phyloP scores from a whole-genome alignment of 1,284 basidiomycete genomes.

The Ustilago esculenta region DNA sequence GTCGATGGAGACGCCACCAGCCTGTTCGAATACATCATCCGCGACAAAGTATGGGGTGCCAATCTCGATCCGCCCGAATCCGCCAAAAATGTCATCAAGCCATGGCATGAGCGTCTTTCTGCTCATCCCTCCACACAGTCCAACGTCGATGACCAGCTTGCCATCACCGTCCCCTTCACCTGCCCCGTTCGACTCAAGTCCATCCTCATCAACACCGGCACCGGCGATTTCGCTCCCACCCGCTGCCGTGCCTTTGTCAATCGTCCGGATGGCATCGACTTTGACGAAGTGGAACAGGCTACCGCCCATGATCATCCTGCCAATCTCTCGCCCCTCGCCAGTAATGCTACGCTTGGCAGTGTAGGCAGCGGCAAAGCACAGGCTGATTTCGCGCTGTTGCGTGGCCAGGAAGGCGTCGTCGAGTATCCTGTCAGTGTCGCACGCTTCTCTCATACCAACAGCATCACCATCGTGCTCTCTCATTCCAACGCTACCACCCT shows the following conservation, averaged over 20 bases:
- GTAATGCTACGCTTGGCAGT: constrained; percentile 42
- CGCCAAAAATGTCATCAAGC: constrained; percentile 60
- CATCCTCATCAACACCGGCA: constrained; percentile 59
- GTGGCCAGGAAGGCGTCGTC: constrained; percentile 48
- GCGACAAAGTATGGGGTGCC: constrained; percentile 59
- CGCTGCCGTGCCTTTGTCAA: constrained; percentile 62
- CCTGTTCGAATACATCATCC: constrained; percentile 58
- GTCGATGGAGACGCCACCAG: constrained; percentile 52
- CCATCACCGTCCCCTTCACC: constrained; percentile 63
- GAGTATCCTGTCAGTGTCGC: constrained; percentile 63
- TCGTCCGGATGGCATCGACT: constrained; percentile 61
- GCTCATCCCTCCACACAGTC: constrained; percentile 54
- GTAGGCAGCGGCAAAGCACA: constrained; percentile 58
- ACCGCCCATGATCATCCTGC: constrained; percentile 26
- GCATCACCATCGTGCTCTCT: constrained; percentile 58
- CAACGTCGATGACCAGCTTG: constrained; percentile 64
- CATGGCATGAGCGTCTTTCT: constrained; percentile 58
- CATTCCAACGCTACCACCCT: constrained; percentile 54
- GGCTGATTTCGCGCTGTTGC: constrained; percentile 62
- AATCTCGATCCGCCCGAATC: constrained; percentile 62
- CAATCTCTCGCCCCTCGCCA: constrained; percentile 10
- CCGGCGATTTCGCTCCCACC: constrained; percentile 60
- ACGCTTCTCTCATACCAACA: constrained; percentile 60
- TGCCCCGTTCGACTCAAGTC: constrained; percentile 60
- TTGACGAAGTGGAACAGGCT: constrained; percentile 55